Conservation (phyloP, 2,329 filamentous ascomycete species). For the Talaromyces sp. region DNA sequence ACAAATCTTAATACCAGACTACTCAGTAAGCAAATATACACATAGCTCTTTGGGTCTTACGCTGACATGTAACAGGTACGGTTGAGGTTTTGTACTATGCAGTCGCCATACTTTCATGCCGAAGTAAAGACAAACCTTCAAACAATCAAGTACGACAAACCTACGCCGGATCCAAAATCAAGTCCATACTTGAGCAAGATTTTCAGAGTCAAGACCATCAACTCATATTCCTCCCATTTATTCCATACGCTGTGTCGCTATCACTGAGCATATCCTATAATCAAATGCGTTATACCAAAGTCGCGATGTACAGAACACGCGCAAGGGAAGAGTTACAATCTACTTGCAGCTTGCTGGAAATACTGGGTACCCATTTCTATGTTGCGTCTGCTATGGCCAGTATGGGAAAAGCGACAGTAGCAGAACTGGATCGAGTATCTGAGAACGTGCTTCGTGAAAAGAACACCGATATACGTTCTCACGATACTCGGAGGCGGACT, state of each 20-base stretch:
- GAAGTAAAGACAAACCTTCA: slow-evolving; percentile 36
- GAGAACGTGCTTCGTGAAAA: not conserved
- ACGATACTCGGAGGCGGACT: not conserved
- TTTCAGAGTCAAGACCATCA: not conserved
- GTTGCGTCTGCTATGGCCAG: slow-evolving; percentile 1
- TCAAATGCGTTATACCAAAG: slow-evolving; percentile 60
- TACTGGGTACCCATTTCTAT: slow-evolving; percentile 3
- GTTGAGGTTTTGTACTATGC: slow-evolving; percentile 64
- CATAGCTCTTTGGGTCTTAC: not conserved
- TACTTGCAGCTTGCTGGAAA: slow-evolving; percentile 4
- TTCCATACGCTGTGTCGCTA: slow-evolving; percentile 61
- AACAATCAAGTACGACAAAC: slow-evolving; percentile 57
- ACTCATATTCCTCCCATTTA: slow-evolving; percentile 51
- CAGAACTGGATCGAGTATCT: slow-evolving; percentile 8
- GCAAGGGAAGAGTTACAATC: slow-evolving; percentile 2
- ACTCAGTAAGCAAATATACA: not conserved
- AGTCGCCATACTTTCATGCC: slow-evolving; percentile 60
- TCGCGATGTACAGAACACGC: slow-evolving; percentile 53
- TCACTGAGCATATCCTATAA: slow-evolving; percentile 61
- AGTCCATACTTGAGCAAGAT: not conserved
- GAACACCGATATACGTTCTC: not conserved
- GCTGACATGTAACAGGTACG: slow-evolving; percentile 41
- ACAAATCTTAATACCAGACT: slow-evolving; percentile 26
- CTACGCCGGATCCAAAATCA: slow-evolving; percentile 49
- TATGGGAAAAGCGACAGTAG: slow-evolving; percentile 6